Evolutionary conservation across 2,329 filamentous ascomycete genomes (phyloP).

Genomic region (Pestalotiopsis sp.): DNA sequence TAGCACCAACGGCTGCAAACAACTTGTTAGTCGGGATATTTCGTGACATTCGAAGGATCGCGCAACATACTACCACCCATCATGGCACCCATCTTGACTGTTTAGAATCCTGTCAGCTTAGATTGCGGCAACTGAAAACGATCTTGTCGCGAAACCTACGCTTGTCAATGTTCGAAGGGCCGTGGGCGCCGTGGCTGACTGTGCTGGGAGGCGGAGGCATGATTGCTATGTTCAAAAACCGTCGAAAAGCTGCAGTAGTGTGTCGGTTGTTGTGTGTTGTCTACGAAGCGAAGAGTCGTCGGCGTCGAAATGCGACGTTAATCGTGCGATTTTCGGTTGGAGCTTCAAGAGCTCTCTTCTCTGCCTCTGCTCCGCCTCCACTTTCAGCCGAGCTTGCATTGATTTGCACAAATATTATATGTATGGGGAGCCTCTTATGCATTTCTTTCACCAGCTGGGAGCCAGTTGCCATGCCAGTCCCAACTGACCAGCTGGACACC

Average conservation of each 20-base stretch:
- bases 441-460: background rate
- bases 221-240: background rate
- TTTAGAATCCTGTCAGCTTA: slow-evolving; percentile 28
- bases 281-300: background rate
- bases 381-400: background rate
- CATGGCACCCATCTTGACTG: slow-evolving; percentile 97
- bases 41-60: background rate
- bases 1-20: slow-evolving; percentile 80
- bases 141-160: slow-evolving; percentile 45
- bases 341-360: background rate
- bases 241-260: background rate
- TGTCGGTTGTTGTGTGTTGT: background rate
- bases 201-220: slow-evolving; percentile 57
- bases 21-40: slow-evolving; percentile 31
- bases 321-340: background rate
- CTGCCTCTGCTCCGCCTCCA: background rate
- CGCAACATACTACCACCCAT: slow-evolving; percentile 89
- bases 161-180: slow-evolving; percentile 73
- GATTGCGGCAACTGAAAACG: background rate
- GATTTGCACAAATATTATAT: background rate
- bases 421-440: no score
- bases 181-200: slow-evolving; percentile 42
- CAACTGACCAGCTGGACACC: background rate
- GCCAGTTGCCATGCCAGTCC: background rate
- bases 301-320: background rate